A percentile compares a stretch with the other conserved stretches of the same genome.
Conservation (phyloP, 257 asterid species). For the Solanum tarijense region DNA sequence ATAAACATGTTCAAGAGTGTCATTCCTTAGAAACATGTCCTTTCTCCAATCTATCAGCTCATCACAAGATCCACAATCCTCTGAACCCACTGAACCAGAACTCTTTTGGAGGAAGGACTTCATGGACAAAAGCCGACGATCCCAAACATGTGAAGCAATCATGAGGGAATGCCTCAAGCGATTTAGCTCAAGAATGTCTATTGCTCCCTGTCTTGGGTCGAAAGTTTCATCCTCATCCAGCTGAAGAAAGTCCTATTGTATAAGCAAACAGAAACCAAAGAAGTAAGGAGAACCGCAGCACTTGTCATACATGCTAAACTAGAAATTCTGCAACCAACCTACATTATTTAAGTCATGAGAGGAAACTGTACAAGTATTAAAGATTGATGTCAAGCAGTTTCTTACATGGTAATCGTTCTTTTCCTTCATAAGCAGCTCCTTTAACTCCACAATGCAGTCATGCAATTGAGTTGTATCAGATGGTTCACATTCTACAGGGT, state of each 20-base stretch:
- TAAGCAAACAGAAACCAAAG: not conserved
- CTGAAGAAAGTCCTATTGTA: constrained; percentile 46
- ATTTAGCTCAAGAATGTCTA: constrained; percentile 76
- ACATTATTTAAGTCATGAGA: not conserved
- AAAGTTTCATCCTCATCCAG: constrained; percentile 16
- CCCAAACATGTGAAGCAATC: constrained; percentile 62
- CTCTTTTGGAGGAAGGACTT: constrained; percentile 43
- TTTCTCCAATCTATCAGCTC: constrained; percentile 20
- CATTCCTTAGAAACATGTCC: constrained; percentile 15
- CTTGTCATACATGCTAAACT: not conserved
- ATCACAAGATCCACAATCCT: constrained; percentile 12
- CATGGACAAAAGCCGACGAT: constrained; percentile 43
- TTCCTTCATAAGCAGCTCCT: constrained; percentile 47
- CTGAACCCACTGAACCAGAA: constrained; percentile 28
- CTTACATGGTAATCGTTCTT: constrained; percentile 46
- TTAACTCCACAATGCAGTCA: constrained; percentile 40
- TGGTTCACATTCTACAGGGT: constrained; percentile 32
- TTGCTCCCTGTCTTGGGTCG: constrained; percentile 14
- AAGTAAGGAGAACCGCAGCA: not conserved
- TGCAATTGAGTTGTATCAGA: constrained; percentile 44
- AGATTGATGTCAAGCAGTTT: not conserved
- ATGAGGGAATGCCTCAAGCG: constrained; percentile 65
- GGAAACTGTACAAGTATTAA: not conserved
- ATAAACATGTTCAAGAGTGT: constrained; percentile 16
- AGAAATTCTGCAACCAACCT: not conserved